Evolutionary conservation across 164 flowering plant genomes (phyloP).

Genomic region (Umbellularia californica): DNA sequence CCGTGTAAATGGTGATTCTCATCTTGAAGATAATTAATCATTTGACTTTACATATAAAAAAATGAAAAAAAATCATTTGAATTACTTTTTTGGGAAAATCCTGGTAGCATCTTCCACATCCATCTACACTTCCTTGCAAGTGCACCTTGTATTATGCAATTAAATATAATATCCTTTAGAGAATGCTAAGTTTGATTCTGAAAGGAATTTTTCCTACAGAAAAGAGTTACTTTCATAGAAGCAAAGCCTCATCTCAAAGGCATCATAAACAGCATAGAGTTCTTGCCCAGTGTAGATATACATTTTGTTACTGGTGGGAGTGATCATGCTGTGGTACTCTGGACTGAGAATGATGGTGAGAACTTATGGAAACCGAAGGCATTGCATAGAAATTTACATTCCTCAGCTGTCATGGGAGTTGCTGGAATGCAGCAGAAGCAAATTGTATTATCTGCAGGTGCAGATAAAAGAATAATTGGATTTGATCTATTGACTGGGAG

Average conservation of each 20-base stretch:
- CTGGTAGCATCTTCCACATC: no score
- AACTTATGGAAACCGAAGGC: constrained; percentile 67
- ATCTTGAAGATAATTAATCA: no score
- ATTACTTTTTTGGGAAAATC: no score
- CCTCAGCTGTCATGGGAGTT: constrained; percentile 97
- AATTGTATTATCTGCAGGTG: constrained; percentile 72
- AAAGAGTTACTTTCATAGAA: constrained; percentile 57
- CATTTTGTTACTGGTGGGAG: constrained; percentile 88
- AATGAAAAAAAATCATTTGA: no score
- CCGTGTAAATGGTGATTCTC: no score
- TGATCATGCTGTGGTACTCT: constrained; percentile 86
- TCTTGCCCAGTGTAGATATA: constrained; percentile 66
- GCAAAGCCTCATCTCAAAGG: constrained; percentile 90
- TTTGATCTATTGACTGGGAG: constrained; percentile 57
- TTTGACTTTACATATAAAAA: no score
- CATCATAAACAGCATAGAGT: constrained; percentile 73
- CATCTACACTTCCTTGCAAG: background rate
- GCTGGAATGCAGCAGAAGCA: constrained; percentile 80
- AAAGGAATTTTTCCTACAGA: constrained; percentile 10
- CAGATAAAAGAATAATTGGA: constrained; percentile 81
- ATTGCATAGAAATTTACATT: constrained; percentile 69
- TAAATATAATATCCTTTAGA: background rate
- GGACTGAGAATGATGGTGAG: constrained; percentile 61
- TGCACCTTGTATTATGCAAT: constrained; percentile 1
- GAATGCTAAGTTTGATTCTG: constrained; percentile 4